Base-by-base conservation (phyloP, 257 asterid genomes). In the Thymus mandschuricus region DNA sequence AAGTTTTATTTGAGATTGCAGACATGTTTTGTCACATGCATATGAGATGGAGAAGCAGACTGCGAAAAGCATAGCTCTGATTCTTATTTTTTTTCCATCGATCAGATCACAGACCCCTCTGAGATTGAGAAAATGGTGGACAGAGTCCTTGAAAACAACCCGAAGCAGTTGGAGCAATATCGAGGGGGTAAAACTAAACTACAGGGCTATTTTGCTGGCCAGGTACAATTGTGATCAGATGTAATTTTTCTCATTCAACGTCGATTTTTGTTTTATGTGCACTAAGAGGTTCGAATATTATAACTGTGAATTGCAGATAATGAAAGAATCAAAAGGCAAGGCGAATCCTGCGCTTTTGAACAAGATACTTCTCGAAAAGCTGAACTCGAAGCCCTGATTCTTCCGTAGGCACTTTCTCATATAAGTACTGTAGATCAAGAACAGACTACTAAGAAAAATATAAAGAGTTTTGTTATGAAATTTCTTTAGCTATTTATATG, bases 181-280 rank as follows among this genome's bases (percentile, higher is more conserved):
- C 86, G 92, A 31, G 88, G 89, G 51, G 99, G 99, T 61, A 95
- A 87, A 85, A 92, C 96, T 46, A 95, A 86, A 88, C 83, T 95
- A n/a, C 92, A 89, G 79, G 97, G 97, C 56, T 94, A 38, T 80
- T 94, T 94, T 67, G 99, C 97, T 73, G 99, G 99, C 79, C 98
- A 94, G 96, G 98, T 94, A 63, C 64, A 76, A 43, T 75, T 69
- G 60, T 50, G 44, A 41, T 46, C 44, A 21, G 66, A 71, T 50
- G 12, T 52, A 46, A 29, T 10, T 8, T 60, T 60, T 75, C 46
- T 59, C 68, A 2, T 44, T 72, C 34, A 45, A 33, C 64, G 58
- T 63, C 29, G 30, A 30, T 12, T 33, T 76, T 59, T 9, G 27
- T 64, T 49, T 8, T 55, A 45, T 38, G 30, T 11, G 28, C 35